A percentile compares a stretch with the other conserved stretches of the same genome.
Evolutionary conservation across 768 basidiomycete species (phyloP).

Genomic region (Lentinula edodes): DNA sequence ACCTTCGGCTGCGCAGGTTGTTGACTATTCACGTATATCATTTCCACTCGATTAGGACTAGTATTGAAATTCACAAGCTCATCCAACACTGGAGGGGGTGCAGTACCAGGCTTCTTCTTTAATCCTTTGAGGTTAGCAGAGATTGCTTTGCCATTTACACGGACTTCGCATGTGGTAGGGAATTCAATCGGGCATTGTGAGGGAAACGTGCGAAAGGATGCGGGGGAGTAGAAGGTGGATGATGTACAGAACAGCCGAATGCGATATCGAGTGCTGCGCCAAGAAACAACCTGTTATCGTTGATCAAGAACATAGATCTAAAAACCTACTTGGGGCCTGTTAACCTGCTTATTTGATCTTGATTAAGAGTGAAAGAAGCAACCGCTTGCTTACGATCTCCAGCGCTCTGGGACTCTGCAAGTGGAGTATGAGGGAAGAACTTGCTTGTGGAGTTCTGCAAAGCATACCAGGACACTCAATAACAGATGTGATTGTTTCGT

Average conservation of each 20-base stretch:
- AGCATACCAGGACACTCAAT: slow-evolving; percentile 73
- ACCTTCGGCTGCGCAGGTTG: slow-evolving; percentile 74
- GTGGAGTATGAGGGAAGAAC: slow-evolving; percentile 2
- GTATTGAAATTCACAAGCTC: slow-evolving; percentile 34
- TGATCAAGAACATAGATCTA: neutral
- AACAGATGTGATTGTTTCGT: slow-evolving; percentile 58
- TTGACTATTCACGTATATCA: slow-evolving; percentile 88
- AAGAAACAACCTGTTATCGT: slow-evolving; percentile 2
- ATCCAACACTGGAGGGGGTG: slow-evolving; percentile 76
- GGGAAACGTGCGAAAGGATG: slow-evolving; percentile 45
- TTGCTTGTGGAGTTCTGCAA: neutral
- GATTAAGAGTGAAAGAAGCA: slow-evolving; percentile 58
- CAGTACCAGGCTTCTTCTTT: slow-evolving; percentile 93
- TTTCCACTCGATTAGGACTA: slow-evolving; percentile 66
- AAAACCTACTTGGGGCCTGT: slow-evolving; percentile 45
- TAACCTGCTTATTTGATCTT: slow-evolving; percentile 61
- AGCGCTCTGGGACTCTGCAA: slow-evolving; percentile 67
- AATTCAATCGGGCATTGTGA: slow-evolving; percentile 81
- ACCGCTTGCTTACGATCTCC: slow-evolving; percentile 68
- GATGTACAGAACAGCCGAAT: slow-evolving; percentile 88
- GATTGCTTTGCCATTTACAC: slow-evolving; percentile 68
- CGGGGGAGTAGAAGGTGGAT: slow-evolving; percentile 59
- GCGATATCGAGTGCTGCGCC: slow-evolving; percentile 61
- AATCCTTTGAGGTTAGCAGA: slow-evolving; percentile 80
- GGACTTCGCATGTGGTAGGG: slow-evolving; percentile 86